Base-by-base conservation (phyloP, 2,329 filamentous ascomycete genomes). In the Aspergillus fumigatiaffinis region DNA sequence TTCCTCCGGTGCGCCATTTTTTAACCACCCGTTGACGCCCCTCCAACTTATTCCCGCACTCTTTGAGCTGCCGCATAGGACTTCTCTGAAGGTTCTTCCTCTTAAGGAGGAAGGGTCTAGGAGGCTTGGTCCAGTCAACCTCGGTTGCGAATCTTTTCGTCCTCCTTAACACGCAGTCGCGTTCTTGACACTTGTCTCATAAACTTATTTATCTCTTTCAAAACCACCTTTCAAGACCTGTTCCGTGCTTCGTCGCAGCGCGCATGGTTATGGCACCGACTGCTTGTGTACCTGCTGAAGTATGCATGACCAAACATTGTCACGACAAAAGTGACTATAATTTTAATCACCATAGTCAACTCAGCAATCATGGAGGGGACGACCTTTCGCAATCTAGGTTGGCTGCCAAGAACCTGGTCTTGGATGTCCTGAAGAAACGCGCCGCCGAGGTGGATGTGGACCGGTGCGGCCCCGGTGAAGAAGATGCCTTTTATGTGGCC, bases 41-140 rank as follows among this genome's bases (percentile, higher is more conserved):
- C 66, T 66, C 61, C 65, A 75, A 73, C 66, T 83, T 82, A 77
- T 83, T 80, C 75, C 79, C 84, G 76, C 78, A 84, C 79, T 79
- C 80, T 77, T 79, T 85, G 89, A 96, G 91, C 93, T 97, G 94
- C 94, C 94, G 94, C 93, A 99, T 99, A 97, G 91, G 90, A 95
- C 89, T 87, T 86, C 86, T 88, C 88, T 86, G 86, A 85, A 87
- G 90, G 89, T 92, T 96, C 93, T 97, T 97, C 93, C 92, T 96
- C 93, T 94, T 82, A 82, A 82, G 79, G 93, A 92, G 94, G 94
- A 93, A 95, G 94, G 94, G 91, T 96, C 92, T 90, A 91, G 89
- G 89, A 93, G 91, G 89, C 91, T 90, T 91, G 89, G 91, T 88
- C 90, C 90, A 86, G 87, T 88, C 84, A 88, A 83, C 84, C 84